Evolutionary conservation across 2,329 filamentous ascomycete species (phyloP), one percentile per base, ranked within the genome.

Genomic region (Alternaria brassicae): DNA sequence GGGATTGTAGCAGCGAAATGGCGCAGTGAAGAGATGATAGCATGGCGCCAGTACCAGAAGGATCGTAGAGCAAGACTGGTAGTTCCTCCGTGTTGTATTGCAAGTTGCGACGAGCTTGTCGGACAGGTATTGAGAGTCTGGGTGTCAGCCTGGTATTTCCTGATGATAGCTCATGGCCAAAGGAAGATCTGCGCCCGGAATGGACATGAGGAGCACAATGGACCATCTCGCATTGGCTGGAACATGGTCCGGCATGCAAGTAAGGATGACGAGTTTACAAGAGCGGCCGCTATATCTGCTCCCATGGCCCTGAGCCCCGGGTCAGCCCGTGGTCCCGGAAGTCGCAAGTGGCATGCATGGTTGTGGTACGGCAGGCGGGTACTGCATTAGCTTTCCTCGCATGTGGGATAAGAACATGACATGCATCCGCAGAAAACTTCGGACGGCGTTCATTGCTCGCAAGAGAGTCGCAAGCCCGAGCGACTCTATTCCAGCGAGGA

Each of bases 291-390:
- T 6, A 42, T 36, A 39, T 15, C 19, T 23, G 28, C 42, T 47
- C 19, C 42, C 44, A 44, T 25, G 25, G 36, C 30, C 34, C 23
- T 9, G 36, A 42, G 4, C 13, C 21, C 13, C 17, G 47, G 54
- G 39, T 39, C 54, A 17, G 37, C 19, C 30, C 48, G 37, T n/a
- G 10, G 8, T 9, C 28, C 50, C 27, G 21, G 30, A 48, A 39
- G 37, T 30, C 30, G 17, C 42, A n/a, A 25, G 44, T 17, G 10
- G 44, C 34, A 37, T 48, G 44, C 44, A 48, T 13, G 30, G 12
- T 23, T 37, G 51, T 58, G 13, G 37, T 48, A 58, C 19, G 17
- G 48, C 56, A 55, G 17, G 36, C 45, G 13, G 36, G 21, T 8
- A 48, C 44, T 34, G 44, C 44, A 36, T 36, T 48, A 48, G 44